Percentiles rank a stretch among this genome's conserved stretches.
phyloP scores from a whole-genome alignment of 1,139 yeast genomes.

The Debaryomyces fabryi region DNA sequence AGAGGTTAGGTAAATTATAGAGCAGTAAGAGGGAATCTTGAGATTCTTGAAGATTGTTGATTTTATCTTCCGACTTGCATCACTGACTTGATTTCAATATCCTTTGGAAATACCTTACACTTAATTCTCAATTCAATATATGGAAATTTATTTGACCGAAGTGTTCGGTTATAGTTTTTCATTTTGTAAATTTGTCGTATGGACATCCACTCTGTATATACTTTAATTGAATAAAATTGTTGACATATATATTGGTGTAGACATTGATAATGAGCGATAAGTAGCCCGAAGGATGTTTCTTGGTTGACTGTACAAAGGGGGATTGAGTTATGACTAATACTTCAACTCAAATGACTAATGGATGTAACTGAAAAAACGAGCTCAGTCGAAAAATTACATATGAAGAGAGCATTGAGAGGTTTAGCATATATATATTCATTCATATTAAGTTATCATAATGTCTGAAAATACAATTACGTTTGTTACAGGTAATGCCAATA shows the following conservation, averaged over 20 bases:
- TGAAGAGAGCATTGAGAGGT: not conserved
- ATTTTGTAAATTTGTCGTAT: not conserved
- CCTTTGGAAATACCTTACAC: not conserved
- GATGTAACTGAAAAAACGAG: not conserved
- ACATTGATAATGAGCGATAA: not conserved
- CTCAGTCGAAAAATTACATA: not conserved
- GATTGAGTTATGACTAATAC: not conserved
- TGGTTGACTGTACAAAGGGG: not conserved
- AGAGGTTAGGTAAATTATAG: constrained; percentile 52
- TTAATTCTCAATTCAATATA: not conserved
- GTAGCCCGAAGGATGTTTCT: not conserved
- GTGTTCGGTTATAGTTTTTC: not conserved
- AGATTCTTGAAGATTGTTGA: constrained; percentile 1
- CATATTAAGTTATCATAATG: not conserved
- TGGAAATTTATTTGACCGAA: not conserved
- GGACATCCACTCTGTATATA: constrained; percentile 7
- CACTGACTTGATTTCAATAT: constrained; percentile 7
- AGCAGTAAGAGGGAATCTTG: not conserved
- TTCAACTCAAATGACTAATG: not conserved
- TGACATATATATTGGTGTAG: not conserved
- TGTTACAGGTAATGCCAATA: constrained; percentile 88
- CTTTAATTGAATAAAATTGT: constrained; percentile 1
- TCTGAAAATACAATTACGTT: constrained; percentile 48
- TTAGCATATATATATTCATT: not conserved
- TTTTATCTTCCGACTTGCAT: not conserved